Evolutionary conservation across 2,329 filamentous ascomycete genomes (phyloP), one percentile per base, ranked within the genome.

Genomic region (Blastomyces parvus): DNA sequence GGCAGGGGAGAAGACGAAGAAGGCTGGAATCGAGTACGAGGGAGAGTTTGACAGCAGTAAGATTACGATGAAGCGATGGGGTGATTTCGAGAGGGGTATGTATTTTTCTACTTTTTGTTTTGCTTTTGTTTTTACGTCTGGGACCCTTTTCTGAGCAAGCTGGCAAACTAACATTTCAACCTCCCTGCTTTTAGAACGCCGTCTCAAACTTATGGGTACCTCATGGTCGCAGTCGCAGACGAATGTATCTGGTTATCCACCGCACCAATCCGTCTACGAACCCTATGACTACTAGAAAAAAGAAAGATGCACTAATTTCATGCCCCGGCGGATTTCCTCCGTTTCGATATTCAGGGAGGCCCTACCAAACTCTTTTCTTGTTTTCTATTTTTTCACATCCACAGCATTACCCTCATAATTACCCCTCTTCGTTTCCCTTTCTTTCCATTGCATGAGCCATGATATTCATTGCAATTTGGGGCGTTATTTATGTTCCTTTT

Each of bases 41-140:
- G 94, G 94, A 67, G 94, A 97, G 77, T 99, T 99, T 71, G 95
- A 99, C 77, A 95, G 89, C 76, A 95, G 88, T 77, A 96, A 97
- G 84, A 99, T 99, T 74, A 97, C 93, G 46, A 99, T 99, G 94
- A 97, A 96, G 83, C 82, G 94, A 70, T 99, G 94, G 94, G 89
- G 88, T 67, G 94, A 99, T 77, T 99, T 97, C 74, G 94, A 99
- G 81, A 85, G 83, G 76, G 87, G 85, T 83, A 79, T 74, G 75
- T 36, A 36, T 36, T 66, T 61, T 8, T 38, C 58, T 14, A 30
- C 19, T 7, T 22, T 19, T 11, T 25, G 9, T 2, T 17, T 61
- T 25, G 59, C 48, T 53, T 38, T 25, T 30, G 8, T 44, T 46
- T 61, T 11, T 9, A 6, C 6, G 46, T 11, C 25, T 33, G 38